These are phyloP conservation scores for Pestalotiopsis sp. DNA, from an alignment of 2,329 filamentous ascomycete genomes.

Conservation along the genomic window DNA sequence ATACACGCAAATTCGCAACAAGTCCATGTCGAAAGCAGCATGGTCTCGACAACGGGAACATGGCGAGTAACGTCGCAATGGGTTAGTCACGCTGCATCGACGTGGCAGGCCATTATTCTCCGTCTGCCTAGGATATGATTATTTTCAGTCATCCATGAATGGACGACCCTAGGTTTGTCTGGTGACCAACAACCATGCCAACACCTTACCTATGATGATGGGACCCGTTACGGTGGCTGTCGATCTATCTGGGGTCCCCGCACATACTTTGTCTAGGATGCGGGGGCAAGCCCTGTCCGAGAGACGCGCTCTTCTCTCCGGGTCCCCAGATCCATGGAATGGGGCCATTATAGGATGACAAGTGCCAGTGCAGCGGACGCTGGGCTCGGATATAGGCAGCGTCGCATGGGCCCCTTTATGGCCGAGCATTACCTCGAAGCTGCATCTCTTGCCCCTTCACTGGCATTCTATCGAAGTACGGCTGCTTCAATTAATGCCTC, in stretches of 20 bases:
- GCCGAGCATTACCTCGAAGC: not conserved
- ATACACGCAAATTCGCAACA: too few relatives aligned
- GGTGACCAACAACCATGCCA: not conserved
- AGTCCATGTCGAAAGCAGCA: too few relatives aligned
- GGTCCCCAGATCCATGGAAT: not conserved
- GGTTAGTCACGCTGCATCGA: not conserved
- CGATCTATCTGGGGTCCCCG: not conserved
- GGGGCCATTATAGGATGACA: conserved; percentile 3
- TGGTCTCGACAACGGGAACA: not conserved
- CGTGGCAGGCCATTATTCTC: not conserved
- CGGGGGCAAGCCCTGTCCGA: not conserved
- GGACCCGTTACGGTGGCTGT: not conserved
- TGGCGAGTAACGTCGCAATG: not conserved
- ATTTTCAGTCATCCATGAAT: not conserved
- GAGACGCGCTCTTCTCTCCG: conserved; percentile 3
- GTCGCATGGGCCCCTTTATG: not conserved
- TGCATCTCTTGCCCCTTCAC: not conserved
- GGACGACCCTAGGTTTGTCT: not conserved
- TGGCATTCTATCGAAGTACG: not conserved
- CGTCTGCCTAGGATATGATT: not conserved
- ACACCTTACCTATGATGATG: not conserved
- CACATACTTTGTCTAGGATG: not conserved
- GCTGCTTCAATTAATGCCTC: not conserved
- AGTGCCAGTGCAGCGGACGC: not conserved
- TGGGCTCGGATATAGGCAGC: not conserved